These are phyloP conservation scores for Pseudocercospora vitis DNA, from an alignment of 2,329 filamentous ascomycete genomes.

Conservation along the genomic window DNA sequence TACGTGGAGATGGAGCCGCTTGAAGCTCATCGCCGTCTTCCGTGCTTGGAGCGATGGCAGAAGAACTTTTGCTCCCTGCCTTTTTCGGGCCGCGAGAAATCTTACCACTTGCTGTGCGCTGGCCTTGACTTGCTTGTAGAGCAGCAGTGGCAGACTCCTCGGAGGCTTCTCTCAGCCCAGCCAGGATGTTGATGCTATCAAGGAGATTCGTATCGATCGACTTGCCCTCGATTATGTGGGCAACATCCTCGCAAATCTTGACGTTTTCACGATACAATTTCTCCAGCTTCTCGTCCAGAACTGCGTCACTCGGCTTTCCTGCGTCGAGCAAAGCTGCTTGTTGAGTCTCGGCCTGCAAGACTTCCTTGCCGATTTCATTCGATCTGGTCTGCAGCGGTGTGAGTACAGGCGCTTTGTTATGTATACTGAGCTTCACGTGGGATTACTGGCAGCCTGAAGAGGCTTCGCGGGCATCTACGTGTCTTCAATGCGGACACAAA, in stretches of 20 bases:
- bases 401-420: neutral
- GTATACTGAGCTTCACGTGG: too few relatives aligned
- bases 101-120: conserved; percentile 32
- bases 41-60: conserved; percentile 27
- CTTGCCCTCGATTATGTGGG: conserved; percentile 45
- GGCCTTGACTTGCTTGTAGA: conserved; percentile 32
- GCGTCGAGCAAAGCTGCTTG: conserved; percentile 37
- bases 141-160: conserved; percentile 42
- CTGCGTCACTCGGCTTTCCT: conserved; percentile 34
- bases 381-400: conserved; percentile 30
- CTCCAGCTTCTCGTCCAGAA: conserved; percentile 49
- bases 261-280: conserved; percentile 50
- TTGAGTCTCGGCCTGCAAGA: conserved; percentile 39
- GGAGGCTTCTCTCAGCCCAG: conserved; percentile 49
- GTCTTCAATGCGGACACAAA: neutral
- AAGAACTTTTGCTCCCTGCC: conserved; percentile 24
- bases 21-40: conserved; percentile 35
- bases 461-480: too few relatives aligned
- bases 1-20: conserved; percentile 37
- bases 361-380: conserved; percentile 39
- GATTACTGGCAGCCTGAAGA: too few relatives aligned
- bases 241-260: conserved; percentile 48
- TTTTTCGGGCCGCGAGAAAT: conserved; percentile 31
- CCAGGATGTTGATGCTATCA: conserved; percentile 48
- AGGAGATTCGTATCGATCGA: conserved; percentile 45